phyloP scores from a whole-genome alignment of 441 rosid species.

The Croton setiger region DNA sequence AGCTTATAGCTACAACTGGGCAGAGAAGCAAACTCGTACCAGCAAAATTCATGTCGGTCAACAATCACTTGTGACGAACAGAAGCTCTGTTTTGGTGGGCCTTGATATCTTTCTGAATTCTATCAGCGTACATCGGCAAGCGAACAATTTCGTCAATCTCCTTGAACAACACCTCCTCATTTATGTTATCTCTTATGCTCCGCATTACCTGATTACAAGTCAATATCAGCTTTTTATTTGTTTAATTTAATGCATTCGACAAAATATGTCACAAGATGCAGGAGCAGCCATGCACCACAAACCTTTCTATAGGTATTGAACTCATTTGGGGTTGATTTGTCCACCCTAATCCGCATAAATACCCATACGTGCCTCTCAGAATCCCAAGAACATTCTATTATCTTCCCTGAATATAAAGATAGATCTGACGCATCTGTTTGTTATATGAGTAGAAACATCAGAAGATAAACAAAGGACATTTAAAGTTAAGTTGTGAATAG shows the following conservation, averaged over 20 bases:
- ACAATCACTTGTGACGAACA: slow-evolving; percentile 10
- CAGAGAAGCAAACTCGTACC: neutral
- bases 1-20: neutral
- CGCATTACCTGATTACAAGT: slow-evolving; percentile 61
- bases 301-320: slow-evolving; percentile 85
- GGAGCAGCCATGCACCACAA: slow-evolving; percentile 4
- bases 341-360: slow-evolving; percentile 72
- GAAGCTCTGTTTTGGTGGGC: slow-evolving; percentile 15
- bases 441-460: slow-evolving; percentile 6
- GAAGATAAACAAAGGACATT: neutral
- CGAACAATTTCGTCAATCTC: slow-evolving; percentile 73
- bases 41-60: neutral
- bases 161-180: slow-evolving; percentile 67
- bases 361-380: slow-evolving; percentile 54
- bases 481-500: neutral
- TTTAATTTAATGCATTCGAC: neutral
- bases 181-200: slow-evolving; percentile 83
- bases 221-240: neutral
- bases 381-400: slow-evolving; percentile 80
- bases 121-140: slow-evolving; percentile 88
- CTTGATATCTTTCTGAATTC: slow-evolving; percentile 12
- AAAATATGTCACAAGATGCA: neutral
- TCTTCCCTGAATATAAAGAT: slow-evolving; percentile 59
- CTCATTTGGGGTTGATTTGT: slow-evolving; percentile 79
- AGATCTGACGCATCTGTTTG: slow-evolving; percentile 62